These are phyloP conservation scores for Trichoderma cornu-damae DNA, from an alignment of 2,329 filamentous ascomycete genomes.

Conservation along the genomic window DNA sequence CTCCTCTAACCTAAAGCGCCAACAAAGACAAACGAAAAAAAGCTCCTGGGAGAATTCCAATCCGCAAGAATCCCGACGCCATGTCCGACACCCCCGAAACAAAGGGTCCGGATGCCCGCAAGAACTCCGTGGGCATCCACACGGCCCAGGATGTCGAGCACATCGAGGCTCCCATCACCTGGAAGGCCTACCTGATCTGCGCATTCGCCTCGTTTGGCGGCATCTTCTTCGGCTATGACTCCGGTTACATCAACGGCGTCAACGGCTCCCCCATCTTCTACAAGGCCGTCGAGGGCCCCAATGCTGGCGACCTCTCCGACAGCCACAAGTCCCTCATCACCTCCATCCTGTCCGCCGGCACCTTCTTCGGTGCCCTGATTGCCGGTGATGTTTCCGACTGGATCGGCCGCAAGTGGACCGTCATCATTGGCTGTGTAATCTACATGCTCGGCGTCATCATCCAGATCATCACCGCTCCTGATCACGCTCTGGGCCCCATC, in stretches of 20 bases:
- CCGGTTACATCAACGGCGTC: conserved; percentile 68
- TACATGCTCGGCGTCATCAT: conserved; percentile 65
- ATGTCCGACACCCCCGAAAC: conserved; percentile 27
- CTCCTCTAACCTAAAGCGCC: not conserved
- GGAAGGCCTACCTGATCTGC: conserved; percentile 64
- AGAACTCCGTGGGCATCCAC: conserved; percentile 33
- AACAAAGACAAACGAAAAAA: not conserved
- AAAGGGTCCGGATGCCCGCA: conserved; percentile 23
- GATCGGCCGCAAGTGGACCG: conserved; percentile 67
- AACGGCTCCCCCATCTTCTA: conserved; percentile 50
- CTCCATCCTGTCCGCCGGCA: conserved; percentile 71
- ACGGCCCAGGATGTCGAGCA: conserved; percentile 49
- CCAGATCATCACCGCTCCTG: conserved; percentile 52
- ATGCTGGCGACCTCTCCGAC: conserved; percentile 33
- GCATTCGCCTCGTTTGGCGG: conserved; percentile 66
- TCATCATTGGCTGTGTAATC: conserved; percentile 65
- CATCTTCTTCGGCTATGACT: conserved; percentile 77
- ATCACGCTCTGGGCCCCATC: conserved; percentile 53
- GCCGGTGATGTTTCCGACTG: conserved; percentile 72
- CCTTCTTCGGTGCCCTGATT: conserved; percentile 73
- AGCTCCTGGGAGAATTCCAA: conserved; percentile 11
- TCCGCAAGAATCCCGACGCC: not conserved
- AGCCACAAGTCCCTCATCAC: conserved; percentile 55
- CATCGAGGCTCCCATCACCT: conserved; percentile 63
- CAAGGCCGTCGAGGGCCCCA: conserved; percentile 43